Evolutionary conservation across 2,329 filamentous ascomycete species (phyloP).

Genomic region (Apiospora marii): DNA sequence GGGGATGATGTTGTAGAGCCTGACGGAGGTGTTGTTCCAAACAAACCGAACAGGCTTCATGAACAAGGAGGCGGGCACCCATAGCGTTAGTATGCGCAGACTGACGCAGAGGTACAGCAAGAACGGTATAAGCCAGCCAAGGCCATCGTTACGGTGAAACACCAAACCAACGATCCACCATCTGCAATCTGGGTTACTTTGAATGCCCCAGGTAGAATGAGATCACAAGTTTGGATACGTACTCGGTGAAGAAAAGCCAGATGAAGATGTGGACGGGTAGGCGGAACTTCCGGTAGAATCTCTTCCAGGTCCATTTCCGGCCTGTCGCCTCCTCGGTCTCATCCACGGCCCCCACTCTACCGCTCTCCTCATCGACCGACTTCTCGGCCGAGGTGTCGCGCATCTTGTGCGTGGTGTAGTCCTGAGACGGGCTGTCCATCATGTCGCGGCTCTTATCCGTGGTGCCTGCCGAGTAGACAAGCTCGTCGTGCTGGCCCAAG

Average conservation of each 20-base stretch:
- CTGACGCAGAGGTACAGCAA: slow-evolving; percentile 79
- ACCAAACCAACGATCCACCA: slow-evolving; percentile 57
- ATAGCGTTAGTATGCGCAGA: slow-evolving; percentile 77
- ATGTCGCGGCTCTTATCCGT: slow-evolving; percentile 48
- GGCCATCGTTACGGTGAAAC: slow-evolving; percentile 72
- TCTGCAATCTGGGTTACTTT: slow-evolving; percentile 33
- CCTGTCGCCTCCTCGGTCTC: slow-evolving; percentile 30
- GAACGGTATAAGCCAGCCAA: slow-evolving; percentile 86
- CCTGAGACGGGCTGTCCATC: slow-evolving; percentile 43
- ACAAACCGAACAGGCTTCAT: slow-evolving; percentile 70
- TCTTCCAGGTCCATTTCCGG: slow-evolving; percentile 39
- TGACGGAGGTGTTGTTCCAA: slow-evolving; percentile 72
- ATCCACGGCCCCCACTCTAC: slow-evolving; percentile 37
- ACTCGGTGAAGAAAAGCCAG: slow-evolving; percentile 48
- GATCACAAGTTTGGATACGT: slow-evolving; percentile 33
- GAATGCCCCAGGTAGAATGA: not conserved
- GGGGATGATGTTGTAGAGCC: slow-evolving; percentile 69
- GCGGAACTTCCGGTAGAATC: slow-evolving; percentile 53
- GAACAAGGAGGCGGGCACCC: slow-evolving; percentile 72
- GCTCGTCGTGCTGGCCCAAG: slow-evolving; percentile 48
- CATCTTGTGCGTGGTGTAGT: slow-evolving; percentile 51
- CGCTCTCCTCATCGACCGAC: slow-evolving; percentile 42
- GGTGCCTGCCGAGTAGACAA: slow-evolving; percentile 55
- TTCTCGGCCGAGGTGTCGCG: slow-evolving; percentile 41
- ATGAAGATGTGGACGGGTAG: slow-evolving; percentile 54